phyloP scores from a whole-genome alignment of 2,329 filamentous ascomycete genomes.

The Aspergillus sp. region DNA sequence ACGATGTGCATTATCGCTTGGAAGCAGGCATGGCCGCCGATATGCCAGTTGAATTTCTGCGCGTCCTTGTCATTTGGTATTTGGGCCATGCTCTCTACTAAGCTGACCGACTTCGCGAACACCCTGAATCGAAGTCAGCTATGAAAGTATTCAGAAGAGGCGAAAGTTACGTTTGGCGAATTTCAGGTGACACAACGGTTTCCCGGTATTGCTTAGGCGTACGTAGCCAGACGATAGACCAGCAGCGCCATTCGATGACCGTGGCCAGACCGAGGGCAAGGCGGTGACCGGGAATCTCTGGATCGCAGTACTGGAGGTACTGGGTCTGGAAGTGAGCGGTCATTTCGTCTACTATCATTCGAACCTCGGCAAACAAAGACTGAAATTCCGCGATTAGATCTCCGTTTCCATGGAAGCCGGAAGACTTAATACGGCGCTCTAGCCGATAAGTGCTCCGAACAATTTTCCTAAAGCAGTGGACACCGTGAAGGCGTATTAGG shows the following conservation, averaged over 20 bases:
- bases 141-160: neutral
- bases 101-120: constrained; percentile 5
- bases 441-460: constrained; percentile 3
- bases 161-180: constrained; percentile 4
- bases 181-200: constrained; percentile 4
- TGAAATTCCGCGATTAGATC: constrained; percentile 4
- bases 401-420: neutral
- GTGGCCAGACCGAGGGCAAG: constrained; percentile 5
- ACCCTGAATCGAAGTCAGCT: constrained; percentile 2
- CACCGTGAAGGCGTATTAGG: constrained; percentile 6
- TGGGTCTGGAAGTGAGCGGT: constrained; percentile 2
- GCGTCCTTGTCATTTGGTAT: constrained; percentile 5
- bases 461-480: constrained; percentile 7
- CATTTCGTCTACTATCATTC: constrained; percentile 4
- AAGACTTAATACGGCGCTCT: constrained; percentile 3
- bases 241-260: constrained; percentile 6
- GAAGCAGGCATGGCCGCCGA: constrained; percentile 5
- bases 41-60: constrained; percentile 7
- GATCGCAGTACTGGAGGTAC: constrained; percentile 6
- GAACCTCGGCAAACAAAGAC: constrained; percentile 4
- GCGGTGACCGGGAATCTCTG: constrained; percentile 3
- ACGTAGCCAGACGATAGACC: constrained; percentile 7
- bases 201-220: constrained; percentile 6
- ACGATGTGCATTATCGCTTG: constrained; percentile 8
- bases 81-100: constrained; percentile 6